Percentiles rank a stretch among this genome's conserved stretches.
These are phyloP conservation scores for Platanthera guangdongensis DNA, from an alignment of 106 monocot species.

Conservation along the genomic window DNA sequence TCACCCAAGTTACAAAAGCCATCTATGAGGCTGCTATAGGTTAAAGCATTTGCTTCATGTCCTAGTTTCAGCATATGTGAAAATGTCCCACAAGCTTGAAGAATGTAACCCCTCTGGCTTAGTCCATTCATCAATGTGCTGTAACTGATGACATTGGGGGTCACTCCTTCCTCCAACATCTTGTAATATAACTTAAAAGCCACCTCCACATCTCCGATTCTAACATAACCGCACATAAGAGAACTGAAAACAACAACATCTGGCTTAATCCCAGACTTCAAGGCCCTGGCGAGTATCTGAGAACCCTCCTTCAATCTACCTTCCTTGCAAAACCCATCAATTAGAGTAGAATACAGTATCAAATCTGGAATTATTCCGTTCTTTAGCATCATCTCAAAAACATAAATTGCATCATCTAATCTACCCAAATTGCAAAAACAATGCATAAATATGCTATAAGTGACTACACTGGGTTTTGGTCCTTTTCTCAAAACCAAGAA, in stretches of 20 bases:
- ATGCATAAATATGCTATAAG: slow-evolving; percentile 45
- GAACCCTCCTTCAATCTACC: slow-evolving; percentile 28
- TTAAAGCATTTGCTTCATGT: slow-evolving; percentile 27
- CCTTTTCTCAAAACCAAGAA: slow-evolving; percentile 13
- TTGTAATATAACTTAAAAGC: slow-evolving; percentile 23
- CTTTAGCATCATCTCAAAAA: slow-evolving; percentile 32
- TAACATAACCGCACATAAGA: slow-evolving; percentile 38
- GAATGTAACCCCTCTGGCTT: slow-evolving; percentile 17
- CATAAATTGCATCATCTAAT: slow-evolving; percentile 18
- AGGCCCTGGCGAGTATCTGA: slow-evolving; percentile 18
- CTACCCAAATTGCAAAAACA: slow-evolving; percentile 25
- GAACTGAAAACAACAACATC: slow-evolving; percentile 57
- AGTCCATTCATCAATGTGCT: slow-evolving; percentile 42
- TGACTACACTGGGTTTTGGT: slow-evolving; percentile 39
- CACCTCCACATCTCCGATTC: slow-evolving; percentile 21
- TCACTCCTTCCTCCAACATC: slow-evolving; percentile 30
- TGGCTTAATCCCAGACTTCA: slow-evolving; percentile 26
- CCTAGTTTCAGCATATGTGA: slow-evolving; percentile 34
- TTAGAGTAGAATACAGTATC: slow-evolving; percentile 35
- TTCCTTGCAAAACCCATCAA: slow-evolving; percentile 51
- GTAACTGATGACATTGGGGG: slow-evolving; percentile 35
- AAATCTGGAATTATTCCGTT: slow-evolving; percentile 30
- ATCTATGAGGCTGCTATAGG: slow-evolving; percentile 37
- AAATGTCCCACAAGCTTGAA: slow-evolving; percentile 27
- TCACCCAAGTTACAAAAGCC: slow-evolving; percentile 23